phyloP scores from a whole-genome alignment of 1,139 yeast species.

The Hyphopichia fennica region DNA sequence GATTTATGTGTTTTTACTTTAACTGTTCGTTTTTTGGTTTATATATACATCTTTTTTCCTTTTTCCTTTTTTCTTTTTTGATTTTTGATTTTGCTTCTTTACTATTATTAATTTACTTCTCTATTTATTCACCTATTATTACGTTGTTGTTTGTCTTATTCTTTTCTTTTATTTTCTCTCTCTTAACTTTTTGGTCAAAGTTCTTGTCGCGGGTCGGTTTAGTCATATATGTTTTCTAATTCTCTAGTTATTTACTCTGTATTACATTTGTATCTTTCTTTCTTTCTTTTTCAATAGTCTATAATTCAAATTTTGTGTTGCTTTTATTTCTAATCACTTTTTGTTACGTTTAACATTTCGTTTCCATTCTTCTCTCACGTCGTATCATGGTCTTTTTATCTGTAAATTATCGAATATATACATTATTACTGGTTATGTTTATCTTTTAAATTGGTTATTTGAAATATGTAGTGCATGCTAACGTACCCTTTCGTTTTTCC shows the following conservation, averaged over 20 bases:
- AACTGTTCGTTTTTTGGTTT: constrained; percentile 1
- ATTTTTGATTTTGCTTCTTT: neutral
- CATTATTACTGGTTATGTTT: no score
- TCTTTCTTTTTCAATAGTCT: no score
- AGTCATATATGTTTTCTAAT: neutral
- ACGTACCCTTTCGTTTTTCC: no score
- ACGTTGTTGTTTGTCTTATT: neutral
- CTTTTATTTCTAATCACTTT: no score
- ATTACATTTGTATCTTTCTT: neutral
- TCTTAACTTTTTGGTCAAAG: neutral
- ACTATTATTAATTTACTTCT: neutral
- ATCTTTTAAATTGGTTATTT: no score
- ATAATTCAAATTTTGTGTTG: no score
- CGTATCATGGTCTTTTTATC: no score
- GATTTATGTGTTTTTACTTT: constrained; percentile 3
- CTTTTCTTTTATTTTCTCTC: neutral
- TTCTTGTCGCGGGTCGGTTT: neutral
- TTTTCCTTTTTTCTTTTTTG: neutral
- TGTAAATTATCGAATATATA: no score
- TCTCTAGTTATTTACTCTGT: neutral
- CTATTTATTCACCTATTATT: neutral
- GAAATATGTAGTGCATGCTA: no score
- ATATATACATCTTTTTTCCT: neutral
- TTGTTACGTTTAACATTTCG: no score
- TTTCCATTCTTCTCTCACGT: no score